Evolutionary conservation across 139 green algal species (phyloP), one percentile per base, ranked within the genome.

Genomic region (Micractinium conductrix): DNA sequence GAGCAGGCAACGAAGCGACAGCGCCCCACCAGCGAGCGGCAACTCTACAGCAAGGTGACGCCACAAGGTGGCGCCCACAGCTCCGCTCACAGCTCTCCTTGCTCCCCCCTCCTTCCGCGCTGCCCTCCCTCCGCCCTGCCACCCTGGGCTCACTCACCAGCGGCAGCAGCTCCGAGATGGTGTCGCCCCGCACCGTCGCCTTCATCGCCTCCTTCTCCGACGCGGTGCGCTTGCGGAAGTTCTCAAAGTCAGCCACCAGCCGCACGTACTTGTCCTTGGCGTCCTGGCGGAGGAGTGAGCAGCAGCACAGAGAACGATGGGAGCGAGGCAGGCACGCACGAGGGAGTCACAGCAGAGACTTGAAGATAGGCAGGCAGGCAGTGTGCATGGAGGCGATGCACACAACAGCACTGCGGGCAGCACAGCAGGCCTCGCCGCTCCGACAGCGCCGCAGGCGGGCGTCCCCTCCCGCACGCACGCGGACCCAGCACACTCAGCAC

Each of bases 191-290:
- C 10, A 92, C 90, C 9, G 58, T 91, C 24, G 87, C 83, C 2
- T 85, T 83, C 22, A 98, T 50, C 55, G 86, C 63, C 14, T 92
- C 92, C 87, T 97, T 98, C 92, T 99, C 96, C 24, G 62, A 62
- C 0, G 85, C 79, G 65, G 91, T 95, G 67, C 97, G 91, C 83
- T 98, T 97, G 55, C 96, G 90, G 94, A 98, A 99, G 91, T 99
- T 99, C n/a, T 99, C 97, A 90, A 99, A 99, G 86, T 99, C 97
- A 19, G 97, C 97, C 53, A 90, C 95, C 55, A 99, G 91, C 4
- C 97, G 90, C 45, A 99, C 80, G 63, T 93, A 95, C 89, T 98
- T 93, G 72, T 98, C 94, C 37, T 37, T 33, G 8, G 55, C 44
- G 37, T 70, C 68, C 80, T 85, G 48, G 48, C 16, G 48, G 48